Base-by-base conservation (phyloP, 1,284 basidiomycete genomes). In the Boletellus dicymbophilus region DNA sequence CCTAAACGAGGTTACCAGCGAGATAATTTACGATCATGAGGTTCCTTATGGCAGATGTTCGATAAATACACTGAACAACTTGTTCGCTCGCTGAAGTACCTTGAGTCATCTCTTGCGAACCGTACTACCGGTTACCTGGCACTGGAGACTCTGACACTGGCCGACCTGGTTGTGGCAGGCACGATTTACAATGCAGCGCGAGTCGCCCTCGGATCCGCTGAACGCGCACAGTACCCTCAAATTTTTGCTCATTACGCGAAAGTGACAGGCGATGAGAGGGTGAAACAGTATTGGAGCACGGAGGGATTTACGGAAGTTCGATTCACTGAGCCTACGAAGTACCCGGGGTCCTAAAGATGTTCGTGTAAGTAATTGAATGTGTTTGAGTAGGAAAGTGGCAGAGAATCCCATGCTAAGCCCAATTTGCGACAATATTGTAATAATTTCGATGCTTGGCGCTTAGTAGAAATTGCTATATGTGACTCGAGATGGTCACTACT, bases 111-210 rank as follows among this genome's bases (percentile, higher is more conserved):
- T 60, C 77, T 87, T 56, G 70, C 73, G 55, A 79, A 78, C 36
- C 37, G 45, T 22, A 12, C 57, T 0, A 85, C 76, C 72, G 49
- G 48, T 4, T 60, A 60, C 22, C 69, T 85, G 52, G 81, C 81
- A 23, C 72, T 75, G 55, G 78, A 84, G 67, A 76, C 77, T 49
- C 70, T 85, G 65, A 80, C 83, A 41, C 69, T 84, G 37, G 84
- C 81, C 50, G 84, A 87, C 62, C 65, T 86, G 59, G 67, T 75
- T 49, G 48, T 82, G 51, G 79, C 69, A 28, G 63, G 76, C 33
- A 58, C 68, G 48, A 61, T 78, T 39, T 55, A 51, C 53, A 48
- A 56, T 55, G 52, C 60, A 7, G 58, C 65, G 30, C 43, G 42
- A 10, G 51, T 52, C 58, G 15, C 72, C 46, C 62, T 78, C 42